Conservation (phyloP, 164 flowering plant genomes). For the Protea cynaroides region DNA sequence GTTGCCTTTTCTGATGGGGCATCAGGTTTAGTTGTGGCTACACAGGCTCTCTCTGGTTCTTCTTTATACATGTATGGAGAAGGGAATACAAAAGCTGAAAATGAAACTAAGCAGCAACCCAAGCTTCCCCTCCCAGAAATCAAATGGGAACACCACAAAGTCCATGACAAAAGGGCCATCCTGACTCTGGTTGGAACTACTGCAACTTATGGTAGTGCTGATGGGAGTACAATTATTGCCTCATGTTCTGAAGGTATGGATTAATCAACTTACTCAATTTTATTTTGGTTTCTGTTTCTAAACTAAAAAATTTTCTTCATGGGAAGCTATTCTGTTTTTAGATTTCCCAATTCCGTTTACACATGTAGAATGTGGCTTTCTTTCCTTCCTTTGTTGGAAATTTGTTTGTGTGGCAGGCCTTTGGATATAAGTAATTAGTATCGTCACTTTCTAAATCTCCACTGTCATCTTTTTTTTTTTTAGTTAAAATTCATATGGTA, state of each 20-base stretch:
- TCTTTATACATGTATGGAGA: constrained; percentile 84
- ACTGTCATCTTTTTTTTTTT: background rate
- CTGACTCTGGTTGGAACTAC: constrained; percentile 59
- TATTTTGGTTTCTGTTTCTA: background rate
- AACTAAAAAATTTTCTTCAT: constrained; percentile 6
- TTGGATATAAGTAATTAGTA: too few relatives aligned
- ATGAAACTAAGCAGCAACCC: constrained; percentile 48
- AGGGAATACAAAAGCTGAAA: constrained; percentile 40
- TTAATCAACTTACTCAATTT: background rate
- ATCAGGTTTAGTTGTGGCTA: constrained; percentile 77
- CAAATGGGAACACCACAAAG: constrained; percentile 91
- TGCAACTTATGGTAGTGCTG: constrained; percentile 85
- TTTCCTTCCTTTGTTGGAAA: background rate
- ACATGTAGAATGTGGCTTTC: background rate
- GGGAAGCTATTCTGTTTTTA: background rate
- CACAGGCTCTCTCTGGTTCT: constrained; percentile 64
- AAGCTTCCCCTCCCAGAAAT: constrained; percentile 88
- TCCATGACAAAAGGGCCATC: constrained; percentile 63
- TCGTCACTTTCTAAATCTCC: background rate
- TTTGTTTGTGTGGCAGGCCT: too few relatives aligned
- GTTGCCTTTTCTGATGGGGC: constrained; percentile 72
- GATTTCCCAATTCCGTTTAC: background rate
- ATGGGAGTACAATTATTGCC: constrained; percentile 80
- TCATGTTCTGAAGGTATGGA: constrained; percentile 90
- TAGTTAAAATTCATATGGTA: background rate